Conservation (phyloP, 768 basidiomycete species). For the Gelatoporia subvermispora region DNA sequence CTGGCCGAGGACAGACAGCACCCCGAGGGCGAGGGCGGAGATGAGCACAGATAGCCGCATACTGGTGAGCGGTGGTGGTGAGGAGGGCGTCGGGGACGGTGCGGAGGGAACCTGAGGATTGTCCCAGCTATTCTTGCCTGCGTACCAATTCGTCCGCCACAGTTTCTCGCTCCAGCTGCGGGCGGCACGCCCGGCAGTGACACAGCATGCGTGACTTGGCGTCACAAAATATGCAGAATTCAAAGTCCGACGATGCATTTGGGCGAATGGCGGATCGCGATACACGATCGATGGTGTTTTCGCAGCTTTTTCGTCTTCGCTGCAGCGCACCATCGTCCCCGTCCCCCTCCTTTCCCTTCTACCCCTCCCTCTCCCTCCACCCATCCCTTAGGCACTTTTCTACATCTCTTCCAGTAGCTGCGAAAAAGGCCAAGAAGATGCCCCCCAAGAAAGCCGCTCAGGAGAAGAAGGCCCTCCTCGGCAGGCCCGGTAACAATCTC, state of each 20-base stretch:
- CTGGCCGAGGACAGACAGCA: conserved; percentile 31
- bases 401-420: conserved; percentile 9
- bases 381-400: conserved; percentile 7
- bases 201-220: background rate
- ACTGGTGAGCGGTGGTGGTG: background rate
- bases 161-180: background rate
- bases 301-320: conserved; percentile 4
- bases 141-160: background rate
- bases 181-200: background rate
- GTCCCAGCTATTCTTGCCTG: background rate
- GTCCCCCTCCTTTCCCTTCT: background rate
- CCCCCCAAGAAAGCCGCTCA: conserved; percentile 76
- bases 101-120: background rate
- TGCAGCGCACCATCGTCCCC: conserved; percentile 2
- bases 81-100: conserved; percentile 1
- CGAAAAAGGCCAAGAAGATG: conserved; percentile 71
- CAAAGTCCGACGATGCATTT: conserved; percentile 4
- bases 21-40: conserved; percentile 12
- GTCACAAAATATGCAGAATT: background rate
- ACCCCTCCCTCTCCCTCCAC: conserved; percentile 2
- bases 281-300: conserved; percentile 9
- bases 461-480: conserved; percentile 86
- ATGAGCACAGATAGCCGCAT: conserved; percentile 13
- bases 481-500: conserved; percentile 93
- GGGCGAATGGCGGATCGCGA: background rate